A percentile compares a stretch with the other conserved stretches of the same genome.
phyloP scores from a whole-genome alignment of 148 eudicot species.

The Amaranthus cruentus region DNA sequence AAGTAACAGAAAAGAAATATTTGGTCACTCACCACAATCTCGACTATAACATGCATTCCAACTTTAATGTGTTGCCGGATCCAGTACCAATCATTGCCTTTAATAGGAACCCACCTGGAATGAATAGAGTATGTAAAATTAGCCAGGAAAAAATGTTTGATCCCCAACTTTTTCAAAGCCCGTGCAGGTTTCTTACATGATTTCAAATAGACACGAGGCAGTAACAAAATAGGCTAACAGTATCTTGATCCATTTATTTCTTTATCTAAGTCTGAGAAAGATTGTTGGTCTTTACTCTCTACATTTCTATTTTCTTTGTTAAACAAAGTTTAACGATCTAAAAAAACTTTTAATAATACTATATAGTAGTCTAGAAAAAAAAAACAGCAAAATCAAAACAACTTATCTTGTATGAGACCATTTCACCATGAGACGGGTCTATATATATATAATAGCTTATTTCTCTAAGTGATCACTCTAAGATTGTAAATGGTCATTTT shows the following conservation, averaged over 20 bases:
- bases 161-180: not conserved
- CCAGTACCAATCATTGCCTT: conserved; percentile 98
- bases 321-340: too few species aligned
- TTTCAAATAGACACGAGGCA: not conserved
- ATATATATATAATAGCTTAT: too few species aligned
- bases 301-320: too few species aligned
- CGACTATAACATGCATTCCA: conserved; percentile 90
- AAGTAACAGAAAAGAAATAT: not conserved
- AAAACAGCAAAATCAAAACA: too few species aligned
- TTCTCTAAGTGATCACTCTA: too few species aligned
- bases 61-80: conserved; percentile 97
- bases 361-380: too few species aligned
- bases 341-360: too few species aligned
- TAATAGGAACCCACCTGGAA: conserved; percentile 97
- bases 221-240: not conserved
- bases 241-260: not conserved
- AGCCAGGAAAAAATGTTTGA: conserved; percentile 2
- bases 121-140: conserved; percentile 15
- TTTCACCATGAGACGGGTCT: too few species aligned
- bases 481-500: too few species aligned
- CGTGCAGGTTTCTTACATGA: not conserved
- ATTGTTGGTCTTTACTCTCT: not conserved
- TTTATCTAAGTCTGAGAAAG: not conserved
- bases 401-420: too few species aligned
- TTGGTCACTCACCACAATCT: conserved; percentile 68